Evolutionary conservation across 2,329 filamentous ascomycete species (phyloP), one percentile per base, ranked within the genome.

Genomic region (Pseudohalonectria lignicola): DNA sequence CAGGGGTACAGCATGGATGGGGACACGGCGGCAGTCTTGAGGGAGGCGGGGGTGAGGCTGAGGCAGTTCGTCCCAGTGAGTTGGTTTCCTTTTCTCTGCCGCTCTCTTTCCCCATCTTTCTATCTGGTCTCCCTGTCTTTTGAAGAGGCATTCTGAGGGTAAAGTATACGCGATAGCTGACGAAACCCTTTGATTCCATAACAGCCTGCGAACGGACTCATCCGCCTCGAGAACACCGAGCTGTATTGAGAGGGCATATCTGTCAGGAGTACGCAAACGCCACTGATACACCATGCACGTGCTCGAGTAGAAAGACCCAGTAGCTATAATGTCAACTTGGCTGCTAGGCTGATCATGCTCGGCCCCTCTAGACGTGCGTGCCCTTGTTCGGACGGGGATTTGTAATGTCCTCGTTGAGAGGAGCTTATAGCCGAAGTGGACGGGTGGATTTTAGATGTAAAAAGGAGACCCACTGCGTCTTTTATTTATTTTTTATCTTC

Each of bases 1-100:
- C 82, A 93, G 54, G 79, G 83, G 19, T 98, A 98, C 57, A 90
- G 90, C 56, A 95, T 98, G 82, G 92, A 98, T 53, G 74, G 67
- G 30, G 77, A 86, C 57, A 84, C 86, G 28, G 86, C 88, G 8
- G 74, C 75, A 37, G 82, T 98, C 20, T 84, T 98, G 48, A 67
- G 76, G 41, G 77, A 87, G 56, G 87, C 87, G 6, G 90, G 90
- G 1, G 84, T 96, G 15, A 75, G 72, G 43, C 62, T 98, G 51
- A 74, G 92, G 49, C 88, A 96, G 58, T 96, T 94, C 54, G 81
- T 79, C 45, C 86, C 86, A 44, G 84, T 88, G 59, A 64, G 79
- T 72, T 18, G 19, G 2, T 31, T 34, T 31, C 15, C 26, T 12
- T 19, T 37, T 13, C n/a, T n/a, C n/a, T n/a, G 17, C n/a, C 18